Percentiles rank a stretch among this genome's conserved stretches.
Evolutionary conservation across 306 rosid species (phyloP).

Genomic region (Casuarina equisetifolia): DNA sequence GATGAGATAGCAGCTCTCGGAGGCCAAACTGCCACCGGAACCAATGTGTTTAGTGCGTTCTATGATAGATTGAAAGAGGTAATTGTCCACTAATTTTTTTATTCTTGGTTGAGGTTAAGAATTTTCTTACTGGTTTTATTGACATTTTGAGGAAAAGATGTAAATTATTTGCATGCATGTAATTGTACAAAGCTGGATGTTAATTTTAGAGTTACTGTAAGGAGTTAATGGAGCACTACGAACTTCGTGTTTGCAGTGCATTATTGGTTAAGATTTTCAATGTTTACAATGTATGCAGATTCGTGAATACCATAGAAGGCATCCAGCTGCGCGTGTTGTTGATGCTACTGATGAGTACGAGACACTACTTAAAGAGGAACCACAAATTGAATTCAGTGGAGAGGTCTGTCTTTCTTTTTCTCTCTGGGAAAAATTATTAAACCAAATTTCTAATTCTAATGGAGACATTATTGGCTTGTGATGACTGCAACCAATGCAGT

Average conservation of each 20-base stretch:
- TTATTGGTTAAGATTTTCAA: conserved; percentile 12
- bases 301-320: conserved; percentile 95
- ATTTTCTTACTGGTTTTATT: not conserved
- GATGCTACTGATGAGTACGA: conserved; percentile 77
- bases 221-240: not conserved
- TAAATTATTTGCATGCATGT: too few relatives aligned
- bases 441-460: not conserved
- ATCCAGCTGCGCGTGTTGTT: conserved; percentile 86
- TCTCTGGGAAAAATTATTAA: not conserved
- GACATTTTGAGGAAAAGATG: not conserved
- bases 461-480: not conserved
- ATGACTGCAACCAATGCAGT: not conserved
- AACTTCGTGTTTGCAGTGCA: not conserved
- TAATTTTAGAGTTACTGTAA: not conserved
- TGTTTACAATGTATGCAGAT: conserved; percentile 52
- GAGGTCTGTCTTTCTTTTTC: conserved; percentile 56
- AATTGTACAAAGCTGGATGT: too few relatives aligned
- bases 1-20: conserved; percentile 97
- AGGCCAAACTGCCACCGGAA: conserved; percentile 89
- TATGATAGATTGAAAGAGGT: conserved; percentile 98
- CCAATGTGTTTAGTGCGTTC: conserved; percentile 89
- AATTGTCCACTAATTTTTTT: not conserved
- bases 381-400: conserved; percentile 88
- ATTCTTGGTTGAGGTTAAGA: not conserved
- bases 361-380: conserved; percentile 79